Base-by-base conservation (phyloP, 1,284 basidiomycete species). In the Fomes fomentarius region DNA sequence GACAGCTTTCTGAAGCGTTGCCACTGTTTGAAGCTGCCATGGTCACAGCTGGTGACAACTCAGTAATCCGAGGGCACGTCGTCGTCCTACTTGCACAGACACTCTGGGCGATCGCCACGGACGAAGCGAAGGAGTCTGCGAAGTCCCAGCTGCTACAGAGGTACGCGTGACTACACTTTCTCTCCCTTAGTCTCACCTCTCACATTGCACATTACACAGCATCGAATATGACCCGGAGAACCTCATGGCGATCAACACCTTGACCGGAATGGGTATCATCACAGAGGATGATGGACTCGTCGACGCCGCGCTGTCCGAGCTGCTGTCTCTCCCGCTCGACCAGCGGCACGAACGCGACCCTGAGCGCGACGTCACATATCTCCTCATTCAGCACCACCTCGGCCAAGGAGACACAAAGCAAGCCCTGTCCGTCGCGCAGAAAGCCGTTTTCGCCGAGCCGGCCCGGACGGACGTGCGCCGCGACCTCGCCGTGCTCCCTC, bases 261-360 rank as follows among this genome's bases (percentile, higher is more conserved):
- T 98, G 0, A 91, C 91, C 0, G 92, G 91, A 2, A 92, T 96
- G 80, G 95, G 91, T 9, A 85, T 94, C 52, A 73, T 93, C 21
- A 89, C 87, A 0, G 77, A 80, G 24, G 95, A 97, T 66, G 84
- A 87, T 22, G 84, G 82, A 47, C 79, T 97, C 17, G 80, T 96
- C 14, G 93, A 96, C 66, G 95, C 95, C 0, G 90, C 94, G 0
- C 74, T 96, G 9, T 85, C 90, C 0, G 95, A 97, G 67, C 83
- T 96, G 17, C 74, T 88, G 11, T 75, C 79, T 1, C 74, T 93
- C 28, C 81, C 90, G 1, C 65, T 83, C 19, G 83, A 91, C 50
- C 76, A 82, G 56, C 78, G 87, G 43, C 75, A 77, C 38, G 69
- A 75, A 38, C 76, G 90, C 46, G 92, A 94, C 69, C 86, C 85